Percentiles rank a stretch among this genome's conserved stretches.
Conservation (phyloP, 352 stramenopile species). For the Phytophthora idaei region DNA sequence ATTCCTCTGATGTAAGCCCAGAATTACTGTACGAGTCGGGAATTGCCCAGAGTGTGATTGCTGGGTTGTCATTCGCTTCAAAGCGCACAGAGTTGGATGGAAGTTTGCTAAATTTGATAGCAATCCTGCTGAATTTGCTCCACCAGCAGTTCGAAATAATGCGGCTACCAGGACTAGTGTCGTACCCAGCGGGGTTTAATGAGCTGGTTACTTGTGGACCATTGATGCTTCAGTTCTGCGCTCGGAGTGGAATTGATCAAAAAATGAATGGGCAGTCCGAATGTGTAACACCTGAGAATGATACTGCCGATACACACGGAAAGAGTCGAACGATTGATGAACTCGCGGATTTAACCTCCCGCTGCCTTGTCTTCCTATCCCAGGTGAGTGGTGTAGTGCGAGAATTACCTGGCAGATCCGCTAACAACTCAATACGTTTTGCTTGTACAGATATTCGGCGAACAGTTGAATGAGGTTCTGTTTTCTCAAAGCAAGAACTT, state of each 20-base stretch:
- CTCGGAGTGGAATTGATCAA: slow-evolving; percentile 9
- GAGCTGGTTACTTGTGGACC: slow-evolving; percentile 31
- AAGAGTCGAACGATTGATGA: slow-evolving; percentile 7
- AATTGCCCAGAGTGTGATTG: slow-evolving; percentile 33
- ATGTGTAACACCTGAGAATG: slow-evolving; percentile 1
- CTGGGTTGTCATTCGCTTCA: slow-evolving; percentile 33
- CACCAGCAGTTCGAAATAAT: slow-evolving; percentile 42
- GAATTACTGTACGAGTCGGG: slow-evolving; percentile 42
- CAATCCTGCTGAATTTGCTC: slow-evolving; percentile 44
- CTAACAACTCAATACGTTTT: slow-evolving; percentile 14
- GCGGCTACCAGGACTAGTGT: slow-evolving; percentile 2
- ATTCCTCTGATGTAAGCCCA: slow-evolving; percentile 14
- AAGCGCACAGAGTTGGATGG: slow-evolving; percentile 7
- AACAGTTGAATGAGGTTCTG: slow-evolving; percentile 58
- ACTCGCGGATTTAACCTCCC: slow-evolving; percentile 49
- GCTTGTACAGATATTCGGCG: slow-evolving; percentile 57
- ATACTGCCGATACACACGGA: not conserved
- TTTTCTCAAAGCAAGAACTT: slow-evolving; percentile 35
- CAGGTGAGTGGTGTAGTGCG: slow-evolving; percentile 44
- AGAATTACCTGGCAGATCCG: not conserved
- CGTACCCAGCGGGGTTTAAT: slow-evolving; percentile 34
- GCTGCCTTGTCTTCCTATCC: slow-evolving; percentile 64
- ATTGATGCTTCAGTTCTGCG: slow-evolving; percentile 49
- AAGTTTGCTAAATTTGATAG: slow-evolving; percentile 38
- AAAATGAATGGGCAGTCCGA: slow-evolving; percentile 2